phyloP scores from a whole-genome alignment of 805 yeast genomes.

The Grigorovia yakushimaensis region DNA sequence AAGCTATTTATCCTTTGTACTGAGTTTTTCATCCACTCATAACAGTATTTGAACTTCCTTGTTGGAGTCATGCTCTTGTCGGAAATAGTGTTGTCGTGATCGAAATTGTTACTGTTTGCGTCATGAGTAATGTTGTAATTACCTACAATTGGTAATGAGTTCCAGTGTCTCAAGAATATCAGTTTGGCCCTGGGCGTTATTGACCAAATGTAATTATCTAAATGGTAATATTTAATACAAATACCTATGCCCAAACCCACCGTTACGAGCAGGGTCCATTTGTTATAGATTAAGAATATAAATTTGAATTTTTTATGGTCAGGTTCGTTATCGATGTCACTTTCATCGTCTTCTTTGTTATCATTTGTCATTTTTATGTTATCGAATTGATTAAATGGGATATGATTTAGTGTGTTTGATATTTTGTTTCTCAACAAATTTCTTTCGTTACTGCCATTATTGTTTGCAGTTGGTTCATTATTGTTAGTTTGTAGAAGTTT shows the following conservation, averaged over 20 bases:
- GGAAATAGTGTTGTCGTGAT: not conserved
- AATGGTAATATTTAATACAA: not conserved
- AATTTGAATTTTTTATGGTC: not conserved
- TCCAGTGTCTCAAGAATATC: not conserved
- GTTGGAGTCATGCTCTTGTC: not conserved
- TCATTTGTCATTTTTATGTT: not conserved
- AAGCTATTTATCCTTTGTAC: not conserved
- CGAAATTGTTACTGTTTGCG: not conserved
- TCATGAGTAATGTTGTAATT: not conserved
- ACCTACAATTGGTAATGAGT: not conserved
- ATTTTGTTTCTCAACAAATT: too few relatives aligned
- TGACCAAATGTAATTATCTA: not conserved
- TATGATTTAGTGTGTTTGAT: not conserved
- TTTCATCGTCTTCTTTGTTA: conserved; percentile 4
- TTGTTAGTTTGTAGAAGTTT: not conserved
- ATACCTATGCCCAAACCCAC: conserved; percentile 11
- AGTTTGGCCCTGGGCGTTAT: not conserved
- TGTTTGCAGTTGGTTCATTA: conserved; percentile 3
- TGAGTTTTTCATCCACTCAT: not conserved
- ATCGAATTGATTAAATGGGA: not conserved
- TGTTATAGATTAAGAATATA: not conserved
- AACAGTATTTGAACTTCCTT: not conserved
- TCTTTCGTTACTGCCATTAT: too few relatives aligned
- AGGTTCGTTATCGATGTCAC: too few relatives aligned
- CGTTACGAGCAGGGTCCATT: conserved; percentile 2